phyloP scores from a whole-genome alignment of 768 basidiomycete genomes.

The Kwoniella sp. region DNA sequence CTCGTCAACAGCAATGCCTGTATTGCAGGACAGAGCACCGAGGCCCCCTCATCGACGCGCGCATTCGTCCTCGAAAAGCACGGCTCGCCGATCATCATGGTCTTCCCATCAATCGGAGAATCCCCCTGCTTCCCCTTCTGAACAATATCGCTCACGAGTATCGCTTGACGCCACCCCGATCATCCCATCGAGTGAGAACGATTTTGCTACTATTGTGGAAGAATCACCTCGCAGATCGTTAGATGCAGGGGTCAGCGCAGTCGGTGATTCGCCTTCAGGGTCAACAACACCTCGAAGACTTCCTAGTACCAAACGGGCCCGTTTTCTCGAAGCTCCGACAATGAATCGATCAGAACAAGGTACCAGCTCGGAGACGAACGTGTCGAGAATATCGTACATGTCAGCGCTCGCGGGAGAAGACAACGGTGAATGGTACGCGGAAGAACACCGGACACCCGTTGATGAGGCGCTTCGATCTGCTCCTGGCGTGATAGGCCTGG shows the following conservation, averaged over 20 bases:
- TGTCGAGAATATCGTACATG: conserved; percentile 2
- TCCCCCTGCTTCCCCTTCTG: conserved; percentile 3
- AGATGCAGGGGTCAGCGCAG: neutral
- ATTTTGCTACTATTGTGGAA: neutral
- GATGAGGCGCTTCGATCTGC: conserved; percentile 27
- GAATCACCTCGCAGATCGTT: neutral
- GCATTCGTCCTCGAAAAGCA: neutral
- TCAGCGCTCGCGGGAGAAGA: conserved; percentile 11
- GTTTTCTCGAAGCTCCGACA: conserved; percentile 11
- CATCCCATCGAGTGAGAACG: conserved; percentile 3
- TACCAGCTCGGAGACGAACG: neutral
- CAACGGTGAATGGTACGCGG: conserved; percentile 2
- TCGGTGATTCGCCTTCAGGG: neutral
- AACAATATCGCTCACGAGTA: conserved; percentile 15
- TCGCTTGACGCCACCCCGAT: conserved; percentile 19
- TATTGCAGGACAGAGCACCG: neutral
- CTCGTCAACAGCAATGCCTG: neutral
- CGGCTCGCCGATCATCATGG: neutral
- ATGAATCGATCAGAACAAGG: conserved; percentile 10
- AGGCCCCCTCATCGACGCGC: conserved; percentile 1
- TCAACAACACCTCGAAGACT: neutral
- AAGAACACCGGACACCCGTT: conserved; percentile 4
- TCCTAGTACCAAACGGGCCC: conserved; percentile 7
- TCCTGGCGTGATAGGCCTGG: conserved; percentile 45
- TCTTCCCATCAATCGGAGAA: neutral